Evolutionary conservation across 306 rosid genomes (phyloP), one percentile per base, ranked within the genome.

Genomic region (Mimosa bimucronata): DNA sequence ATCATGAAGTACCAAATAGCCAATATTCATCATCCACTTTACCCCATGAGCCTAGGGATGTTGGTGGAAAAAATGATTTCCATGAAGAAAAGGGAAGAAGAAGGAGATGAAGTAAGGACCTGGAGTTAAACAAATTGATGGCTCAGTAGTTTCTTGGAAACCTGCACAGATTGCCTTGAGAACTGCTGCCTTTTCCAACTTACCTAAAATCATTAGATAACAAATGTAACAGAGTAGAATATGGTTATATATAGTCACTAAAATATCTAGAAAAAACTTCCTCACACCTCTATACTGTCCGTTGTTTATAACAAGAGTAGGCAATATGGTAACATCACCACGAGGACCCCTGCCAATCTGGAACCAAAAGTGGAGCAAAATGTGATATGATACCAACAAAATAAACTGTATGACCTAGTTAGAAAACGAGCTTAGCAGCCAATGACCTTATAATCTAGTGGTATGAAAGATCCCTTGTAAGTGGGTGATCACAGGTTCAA

Each of bases 291-390:
- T 84, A 72, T 92, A 95, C 73, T 95, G 98, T 87, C 98, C 81
- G 85, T 82, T 82, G 86, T 95, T 95, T 90, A 95, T 92, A 61
- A 95, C 90, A 73, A 95, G 96, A 80, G 98, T 95, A 41, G 98
- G 98, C 80, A 95, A 79, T 90, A 95, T 92, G 5, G 98, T 95
- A 84, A 95, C 97, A 89, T 95, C 98, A 62, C 98, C 97, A 18
- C 98, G 98, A 72, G 93, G 14, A 58, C 97, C 98, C 83, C 82
- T 90, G 77, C 98, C 98, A 77, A 91, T 87, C 98, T 95, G 89
- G 76, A 83, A 81, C 42, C 81, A 61, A 69, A 81, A 52, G 60
- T 72, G 67, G 77, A 77, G 70, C 31, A 78, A 30, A 66, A 79
- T 81, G 70, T 11, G 19, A 57, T 46, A 70, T 67, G 65, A 64